Base-by-base conservation (phyloP, 768 basidiomycete species). In the Mrakia frigida region DNA sequence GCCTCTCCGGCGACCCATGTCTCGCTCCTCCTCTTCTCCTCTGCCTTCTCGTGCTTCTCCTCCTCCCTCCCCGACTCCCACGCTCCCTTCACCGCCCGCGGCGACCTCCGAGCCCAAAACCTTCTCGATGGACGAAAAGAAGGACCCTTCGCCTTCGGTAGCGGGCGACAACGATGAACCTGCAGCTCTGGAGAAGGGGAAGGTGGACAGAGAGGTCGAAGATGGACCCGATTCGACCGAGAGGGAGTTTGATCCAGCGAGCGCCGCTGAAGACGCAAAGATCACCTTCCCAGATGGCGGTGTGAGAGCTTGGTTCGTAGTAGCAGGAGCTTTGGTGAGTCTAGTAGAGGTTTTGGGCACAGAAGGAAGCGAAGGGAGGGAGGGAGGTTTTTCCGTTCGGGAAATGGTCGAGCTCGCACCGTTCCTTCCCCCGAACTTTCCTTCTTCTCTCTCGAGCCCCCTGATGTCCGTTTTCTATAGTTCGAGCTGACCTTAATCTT, bases 281-380 rank as follows among this genome's bases (percentile, higher is more conserved):
- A 37, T 72, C 11, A 35, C 11, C 28, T 72, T 72, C 21, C 70
- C 70, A 0, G 70, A 72, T n/a, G 70, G 70, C 25, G 52, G 52
- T 6, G 31, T 56, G 1, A 31, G 70, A 1, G 33, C 52, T 2
- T 72, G 70, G 70, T 56, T 53, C 7, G 70, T 72, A 5, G 35
- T 72, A 31, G 52, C 37, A 21, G 65, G 65, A 41, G 69, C 50
- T 9, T 70, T 70, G 28, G 69, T 70, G 69, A 53, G 69, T 53
- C 33, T 46, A 5, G 25, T 9, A 46, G 67, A 43, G 37, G 25
- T 7, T 39, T 18, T 18, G 67, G 13, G 37, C 7, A 16, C n/a
- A 65, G 61, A 50, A 50, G 37, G 63, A 33, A 21, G 4, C 14
- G 33, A 5, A 37, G 33, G 37, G 33, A 37, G 33, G 37, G 31